phyloP scores from a whole-genome alignment of 306 rosid species.

The Gastrolobium villosum region DNA sequence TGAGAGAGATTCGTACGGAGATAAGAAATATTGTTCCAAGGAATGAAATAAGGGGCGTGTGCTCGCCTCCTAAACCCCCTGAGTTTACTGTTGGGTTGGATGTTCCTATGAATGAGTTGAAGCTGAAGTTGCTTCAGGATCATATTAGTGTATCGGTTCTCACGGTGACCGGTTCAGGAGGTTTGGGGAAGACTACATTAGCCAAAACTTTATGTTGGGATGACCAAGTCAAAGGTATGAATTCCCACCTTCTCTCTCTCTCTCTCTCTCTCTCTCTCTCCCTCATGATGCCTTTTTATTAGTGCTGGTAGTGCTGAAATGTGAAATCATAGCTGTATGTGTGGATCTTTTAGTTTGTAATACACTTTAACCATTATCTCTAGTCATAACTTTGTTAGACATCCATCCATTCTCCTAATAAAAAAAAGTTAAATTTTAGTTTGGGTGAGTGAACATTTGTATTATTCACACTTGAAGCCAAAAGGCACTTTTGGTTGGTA shows the following conservation, averaged over 20 bases:
- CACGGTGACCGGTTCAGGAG: constrained; percentile 57
- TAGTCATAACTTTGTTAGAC: too few relatives aligned
- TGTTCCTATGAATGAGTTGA: constrained; percentile 49
- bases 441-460: too few relatives aligned
- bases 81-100: constrained; percentile 52
- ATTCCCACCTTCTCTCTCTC: neutral
- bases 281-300: neutral
- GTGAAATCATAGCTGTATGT: neutral
- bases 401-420: too few relatives aligned
- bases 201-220: constrained; percentile 55
- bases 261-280: too few relatives aligned
- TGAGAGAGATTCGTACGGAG: neutral
- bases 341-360: neutral
- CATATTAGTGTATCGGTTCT: constrained; percentile 34
- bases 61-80: constrained; percentile 45
- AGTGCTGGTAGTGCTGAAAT: too few relatives aligned
- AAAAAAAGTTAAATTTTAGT: too few relatives aligned
- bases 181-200: constrained; percentile 61
- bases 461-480: too few relatives aligned
- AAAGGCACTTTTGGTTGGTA: too few relatives aligned
- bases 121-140: constrained; percentile 47
- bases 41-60: neutral
- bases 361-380: too few relatives aligned
- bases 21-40: neutral
- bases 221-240: constrained; percentile 51